Percentiles rank a stretch among this genome's conserved stretches.
These are phyloP conservation scores for Cylindrotheca closterium DNA, from an alignment of 108 stramenopile genomes.

Conservation along the genomic window DNA sequence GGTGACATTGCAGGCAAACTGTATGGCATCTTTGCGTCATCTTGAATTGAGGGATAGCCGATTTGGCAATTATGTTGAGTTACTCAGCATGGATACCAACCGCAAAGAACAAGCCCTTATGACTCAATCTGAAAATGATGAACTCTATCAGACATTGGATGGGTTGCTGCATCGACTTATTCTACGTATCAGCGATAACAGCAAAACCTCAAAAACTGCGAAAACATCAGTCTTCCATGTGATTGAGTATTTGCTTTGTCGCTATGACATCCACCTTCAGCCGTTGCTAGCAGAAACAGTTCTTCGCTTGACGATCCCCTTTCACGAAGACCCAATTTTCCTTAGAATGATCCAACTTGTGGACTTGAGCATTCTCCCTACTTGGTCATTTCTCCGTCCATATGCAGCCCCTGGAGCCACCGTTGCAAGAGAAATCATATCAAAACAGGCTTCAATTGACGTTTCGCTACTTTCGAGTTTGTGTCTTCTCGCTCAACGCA, in stretches of 20 bases:
- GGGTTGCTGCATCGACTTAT: conserved; percentile 16
- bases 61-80: conserved; percentile 12
- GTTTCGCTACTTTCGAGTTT: conserved; percentile 35
- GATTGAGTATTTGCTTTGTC: conserved; percentile 72
- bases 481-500: conserved; percentile 34
- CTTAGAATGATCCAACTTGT: conserved; percentile 48
- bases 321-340: conserved; percentile 52
- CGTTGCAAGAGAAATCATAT: conserved; percentile 39
- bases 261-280: conserved; percentile 66
- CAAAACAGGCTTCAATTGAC: conserved; percentile 54
- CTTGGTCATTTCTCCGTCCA: conserved; percentile 60
- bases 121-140: conserved; percentile 18
- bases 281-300: conserved; percentile 31
- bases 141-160: conserved; percentile 21
- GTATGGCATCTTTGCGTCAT: conserved; percentile 33
- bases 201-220: neutral
- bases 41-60: conserved; percentile 29
- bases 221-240: conserved; percentile 41
- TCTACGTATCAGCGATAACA: conserved; percentile 9
- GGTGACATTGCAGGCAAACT: conserved; percentile 62
- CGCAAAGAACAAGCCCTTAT: conserved; percentile 16
- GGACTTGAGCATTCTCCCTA: conserved; percentile 47
- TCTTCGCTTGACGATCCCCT: conserved; percentile 49
- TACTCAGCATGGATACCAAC: conserved; percentile 13
- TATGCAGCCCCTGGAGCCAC: conserved; percentile 44